These are phyloP conservation scores for Leishmania martiniquensis DNA, from an alignment of 208 protist genomes.

Conservation along the genomic window DNA sequence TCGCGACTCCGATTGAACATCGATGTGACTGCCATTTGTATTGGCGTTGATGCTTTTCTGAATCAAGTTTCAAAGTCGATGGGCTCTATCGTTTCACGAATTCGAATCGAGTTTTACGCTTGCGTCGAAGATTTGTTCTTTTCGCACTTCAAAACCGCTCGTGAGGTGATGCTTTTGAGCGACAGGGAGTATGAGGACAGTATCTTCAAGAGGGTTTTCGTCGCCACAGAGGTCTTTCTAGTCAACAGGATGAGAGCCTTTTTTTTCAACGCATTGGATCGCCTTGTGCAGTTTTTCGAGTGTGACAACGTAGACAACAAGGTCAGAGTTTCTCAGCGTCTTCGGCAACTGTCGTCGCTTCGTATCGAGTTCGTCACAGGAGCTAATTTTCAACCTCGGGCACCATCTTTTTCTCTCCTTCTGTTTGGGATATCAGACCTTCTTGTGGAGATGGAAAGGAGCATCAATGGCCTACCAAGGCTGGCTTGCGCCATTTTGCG, in stretches of 20 bases:
- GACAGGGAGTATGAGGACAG: slow-evolving; percentile 45
- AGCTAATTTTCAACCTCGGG: slow-evolving; percentile 57
- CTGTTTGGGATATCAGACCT: slow-evolving; percentile 67
- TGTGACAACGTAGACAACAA: slow-evolving; percentile 20
- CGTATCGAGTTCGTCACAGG: slow-evolving; percentile 57
- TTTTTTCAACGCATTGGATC: slow-evolving; percentile 56
- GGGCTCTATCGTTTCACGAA: slow-evolving; percentile 63
- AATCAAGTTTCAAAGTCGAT: slow-evolving; percentile 55
- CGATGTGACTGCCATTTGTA: slow-evolving; percentile 33
- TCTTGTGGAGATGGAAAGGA: slow-evolving; percentile 58
- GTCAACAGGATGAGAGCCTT: slow-evolving; percentile 54
- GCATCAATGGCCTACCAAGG: slow-evolving; percentile 63
- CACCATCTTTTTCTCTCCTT: slow-evolving; percentile 61
- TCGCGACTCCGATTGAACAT: slow-evolving; percentile 53
- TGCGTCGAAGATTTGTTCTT: slow-evolving; percentile 83
- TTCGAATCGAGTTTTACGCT: slow-evolving; percentile 86
- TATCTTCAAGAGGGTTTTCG: slow-evolving; percentile 63
- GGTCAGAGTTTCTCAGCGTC: slow-evolving; percentile 36
- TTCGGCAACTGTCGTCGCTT: slow-evolving; percentile 46
- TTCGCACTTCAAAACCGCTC: slow-evolving; percentile 37
- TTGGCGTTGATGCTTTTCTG: slow-evolving; percentile 59
- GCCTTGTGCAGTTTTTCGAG: slow-evolving; percentile 67
- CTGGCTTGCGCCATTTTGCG: slow-evolving; percentile 61
- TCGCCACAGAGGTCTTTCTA: slow-evolving; percentile 77
- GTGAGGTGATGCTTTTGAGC: slow-evolving; percentile 40